Evolutionary conservation across 805 yeast species (phyloP).

Genomic region (Zygoascus bituminiphila): DNA sequence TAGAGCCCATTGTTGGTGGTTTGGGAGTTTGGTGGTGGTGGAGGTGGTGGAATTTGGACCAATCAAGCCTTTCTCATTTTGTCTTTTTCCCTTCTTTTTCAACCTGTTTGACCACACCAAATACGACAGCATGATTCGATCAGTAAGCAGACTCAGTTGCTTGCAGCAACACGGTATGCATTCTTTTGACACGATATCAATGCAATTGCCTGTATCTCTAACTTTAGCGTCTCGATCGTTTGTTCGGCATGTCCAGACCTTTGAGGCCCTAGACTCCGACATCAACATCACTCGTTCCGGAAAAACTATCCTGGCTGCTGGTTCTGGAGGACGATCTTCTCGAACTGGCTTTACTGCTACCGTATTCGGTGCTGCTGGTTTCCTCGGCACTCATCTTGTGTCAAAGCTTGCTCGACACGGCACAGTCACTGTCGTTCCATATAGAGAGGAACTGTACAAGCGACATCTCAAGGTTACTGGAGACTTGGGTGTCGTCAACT

Average conservation of each 20-base stretch:
- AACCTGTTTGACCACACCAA: background rate
- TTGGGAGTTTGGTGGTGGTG: background rate
- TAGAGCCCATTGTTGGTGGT: constrained; percentile 2
- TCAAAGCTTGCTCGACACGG: constrained; percentile 77
- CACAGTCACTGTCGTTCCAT: constrained; percentile 69
- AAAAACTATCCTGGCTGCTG: constrained; percentile 61
- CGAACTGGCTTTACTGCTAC: constrained; percentile 85
- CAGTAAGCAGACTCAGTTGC: background rate
- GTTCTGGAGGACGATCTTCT: constrained; percentile 72
- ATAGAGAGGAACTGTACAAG: constrained; percentile 67
- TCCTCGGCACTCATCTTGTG: constrained; percentile 63
- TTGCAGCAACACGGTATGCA: background rate
- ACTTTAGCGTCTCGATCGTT: background rate
- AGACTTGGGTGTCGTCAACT: constrained; percentile 80
- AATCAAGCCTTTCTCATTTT: background rate
- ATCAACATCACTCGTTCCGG: constrained; percentile 60
- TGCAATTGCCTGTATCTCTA: background rate
- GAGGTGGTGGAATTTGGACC: background rate
- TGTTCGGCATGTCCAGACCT: constrained; percentile 23
- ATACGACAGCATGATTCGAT: background rate
- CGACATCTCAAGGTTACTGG: constrained; percentile 77
- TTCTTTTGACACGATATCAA: background rate
- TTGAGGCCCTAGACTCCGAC: constrained; percentile 42
- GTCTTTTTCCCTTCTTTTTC: background rate
- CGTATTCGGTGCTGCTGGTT: constrained; percentile 77